Percentiles rank a stretch among this genome's conserved stretches.
These are phyloP conservation scores for Penicillium fuscoglaucum DNA, from an alignment of 2,329 filamentous ascomycete species.

Conservation along the genomic window DNA sequence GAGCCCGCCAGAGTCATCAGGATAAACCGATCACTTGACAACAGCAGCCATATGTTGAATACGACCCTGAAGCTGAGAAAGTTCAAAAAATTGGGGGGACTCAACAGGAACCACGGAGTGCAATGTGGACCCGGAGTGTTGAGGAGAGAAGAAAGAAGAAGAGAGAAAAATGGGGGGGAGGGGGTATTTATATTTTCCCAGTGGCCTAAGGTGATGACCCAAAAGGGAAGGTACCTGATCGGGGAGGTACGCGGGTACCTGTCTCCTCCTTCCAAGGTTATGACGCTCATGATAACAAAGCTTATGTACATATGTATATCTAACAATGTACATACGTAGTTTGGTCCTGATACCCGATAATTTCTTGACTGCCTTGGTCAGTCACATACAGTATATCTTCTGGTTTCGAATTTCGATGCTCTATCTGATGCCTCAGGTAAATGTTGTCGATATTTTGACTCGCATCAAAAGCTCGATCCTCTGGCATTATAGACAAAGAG, in stretches of 20 bases:
- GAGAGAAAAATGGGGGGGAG: not conserved
- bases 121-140: not conserved
- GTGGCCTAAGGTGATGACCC: not conserved
- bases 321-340: not conserved
- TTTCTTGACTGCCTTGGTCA: not conserved
- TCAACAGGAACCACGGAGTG: not conserved
- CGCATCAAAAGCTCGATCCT: no score
- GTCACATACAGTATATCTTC: not conserved
- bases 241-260: not conserved
- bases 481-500: no score
- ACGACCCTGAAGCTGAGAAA: no score
- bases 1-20: no score
- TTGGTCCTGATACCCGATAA: no score
- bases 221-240: not conserved
- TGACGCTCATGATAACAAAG: not conserved
- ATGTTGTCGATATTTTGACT: not conserved
- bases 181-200: not conserved
- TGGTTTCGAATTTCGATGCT: not conserved
- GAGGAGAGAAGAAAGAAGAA: not conserved
- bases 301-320: not conserved
- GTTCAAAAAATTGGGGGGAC: no score
- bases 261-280: not conserved
- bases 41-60: no score
- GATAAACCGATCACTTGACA: no score
- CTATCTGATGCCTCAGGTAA: not conserved